These are phyloP conservation scores for Musa troglodytarum DNA, from an alignment of 176 grass and related monocot genomes.

Conservation along the genomic window DNA sequence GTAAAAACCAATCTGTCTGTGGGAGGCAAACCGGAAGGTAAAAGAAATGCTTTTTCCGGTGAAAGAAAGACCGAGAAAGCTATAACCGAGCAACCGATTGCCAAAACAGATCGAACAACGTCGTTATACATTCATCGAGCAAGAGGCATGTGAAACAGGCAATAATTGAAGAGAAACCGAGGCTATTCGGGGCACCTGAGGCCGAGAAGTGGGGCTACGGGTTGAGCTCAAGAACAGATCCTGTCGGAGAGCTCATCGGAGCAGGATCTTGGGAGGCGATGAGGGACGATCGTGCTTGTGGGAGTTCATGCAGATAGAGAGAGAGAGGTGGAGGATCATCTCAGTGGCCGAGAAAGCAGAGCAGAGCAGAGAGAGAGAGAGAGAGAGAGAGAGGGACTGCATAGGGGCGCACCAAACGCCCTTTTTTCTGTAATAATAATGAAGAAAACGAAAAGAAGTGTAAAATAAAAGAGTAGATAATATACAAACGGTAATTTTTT, in stretches of 20 bases:
- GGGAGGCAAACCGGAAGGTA: background rate
- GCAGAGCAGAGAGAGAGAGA: no score
- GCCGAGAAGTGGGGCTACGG: background rate
- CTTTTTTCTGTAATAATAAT: no score
- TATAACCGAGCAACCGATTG: background rate
- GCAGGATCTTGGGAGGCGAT: background rate
- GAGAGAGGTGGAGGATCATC: background rate
- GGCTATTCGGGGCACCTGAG: background rate
- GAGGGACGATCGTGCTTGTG: background rate
- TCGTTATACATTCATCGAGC: background rate
- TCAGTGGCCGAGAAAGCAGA: no score
- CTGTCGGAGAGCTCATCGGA: background rate
- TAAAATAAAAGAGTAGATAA: no score
- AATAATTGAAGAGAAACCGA: background rate
- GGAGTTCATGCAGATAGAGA: background rate
- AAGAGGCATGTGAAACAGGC: background rate
- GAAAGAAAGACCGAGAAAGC: background rate
- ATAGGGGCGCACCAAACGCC: no score
- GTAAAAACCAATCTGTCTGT: background rate
- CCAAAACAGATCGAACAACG: background rate
- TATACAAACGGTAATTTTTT: no score
- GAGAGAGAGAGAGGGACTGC: no score
- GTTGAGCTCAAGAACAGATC: background rate
- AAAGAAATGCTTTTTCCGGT: background rate
- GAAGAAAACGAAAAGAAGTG: no score